phyloP scores from a whole-genome alignment of 768 basidiomycete genomes.

The Galerina sulciceps region DNA sequence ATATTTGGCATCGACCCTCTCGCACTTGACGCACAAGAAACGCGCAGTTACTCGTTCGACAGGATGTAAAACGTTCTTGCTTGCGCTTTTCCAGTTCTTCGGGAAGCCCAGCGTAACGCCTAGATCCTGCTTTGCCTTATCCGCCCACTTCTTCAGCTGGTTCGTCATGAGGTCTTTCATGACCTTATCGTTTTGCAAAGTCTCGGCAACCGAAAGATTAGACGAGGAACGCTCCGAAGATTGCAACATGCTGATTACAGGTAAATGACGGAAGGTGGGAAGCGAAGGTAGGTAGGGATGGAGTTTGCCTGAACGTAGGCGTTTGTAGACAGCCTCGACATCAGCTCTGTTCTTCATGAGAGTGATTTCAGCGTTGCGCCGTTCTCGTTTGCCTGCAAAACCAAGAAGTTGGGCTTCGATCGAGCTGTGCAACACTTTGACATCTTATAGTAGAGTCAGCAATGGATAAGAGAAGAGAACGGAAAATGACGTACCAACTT shows the following conservation, averaged over 20 bases:
- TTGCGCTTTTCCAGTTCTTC: constrained; percentile 52
- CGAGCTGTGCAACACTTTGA: constrained; percentile 19
- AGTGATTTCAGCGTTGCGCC: constrained; percentile 22
- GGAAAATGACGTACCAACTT: constrained; percentile 37
- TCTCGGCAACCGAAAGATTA: constrained; percentile 13
- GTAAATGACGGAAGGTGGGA: constrained; percentile 50
- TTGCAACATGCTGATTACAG: constrained; percentile 45
- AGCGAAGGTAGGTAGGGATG: constrained; percentile 46
- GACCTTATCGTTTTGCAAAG: constrained; percentile 30
- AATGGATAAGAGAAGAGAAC: neutral
- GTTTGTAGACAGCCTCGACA: constrained; percentile 47
- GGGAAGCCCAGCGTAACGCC: constrained; percentile 51
- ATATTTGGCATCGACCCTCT: constrained; percentile 34
- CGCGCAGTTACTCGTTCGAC: constrained; percentile 61
- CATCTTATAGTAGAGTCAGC: constrained; percentile 20
- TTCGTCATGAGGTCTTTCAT: constrained; percentile 25
- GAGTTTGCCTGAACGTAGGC: constrained; percentile 40
- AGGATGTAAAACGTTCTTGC: constrained; percentile 52
- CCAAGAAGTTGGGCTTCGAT: constrained; percentile 31
- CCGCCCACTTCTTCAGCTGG: constrained; percentile 54
- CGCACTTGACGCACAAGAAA: constrained; percentile 61
- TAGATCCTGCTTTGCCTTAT: constrained; percentile 46
- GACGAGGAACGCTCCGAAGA: constrained; percentile 22
- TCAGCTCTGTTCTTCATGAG: constrained; percentile 33
- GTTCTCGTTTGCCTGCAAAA: constrained; percentile 24